Conservation (phyloP, 169 alveolate species). For the Besnoitia besnoiti region DNA sequence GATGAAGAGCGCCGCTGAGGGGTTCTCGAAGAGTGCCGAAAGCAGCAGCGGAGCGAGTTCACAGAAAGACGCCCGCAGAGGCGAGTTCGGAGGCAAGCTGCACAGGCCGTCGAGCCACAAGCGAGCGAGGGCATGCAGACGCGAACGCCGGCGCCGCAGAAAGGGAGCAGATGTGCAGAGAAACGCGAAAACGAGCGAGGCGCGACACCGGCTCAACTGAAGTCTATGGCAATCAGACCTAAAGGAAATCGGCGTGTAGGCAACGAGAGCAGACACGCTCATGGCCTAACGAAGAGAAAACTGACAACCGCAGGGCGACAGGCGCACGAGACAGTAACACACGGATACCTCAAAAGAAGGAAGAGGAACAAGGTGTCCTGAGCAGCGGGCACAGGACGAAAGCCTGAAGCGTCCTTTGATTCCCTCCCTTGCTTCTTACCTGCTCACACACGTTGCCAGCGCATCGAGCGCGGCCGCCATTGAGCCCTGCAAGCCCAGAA, state of each 20-base stretch:
- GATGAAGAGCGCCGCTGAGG: conserved; percentile 11
- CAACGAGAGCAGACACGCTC: too few relatives aligned
- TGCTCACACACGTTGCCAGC: neutral
- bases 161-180: too few relatives aligned
- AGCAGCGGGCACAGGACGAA: neutral
- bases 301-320: too few relatives aligned
- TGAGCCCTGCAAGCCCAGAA: neutral
- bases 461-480: neutral
- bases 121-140: too few relatives aligned
- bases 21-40: neutral
- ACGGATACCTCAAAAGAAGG: neutral
- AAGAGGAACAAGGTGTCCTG: too few relatives aligned
- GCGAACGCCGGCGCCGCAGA: too few relatives aligned
- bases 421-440: neutral
- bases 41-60: neutral
- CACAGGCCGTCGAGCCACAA: too few relatives aligned
- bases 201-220: too few relatives aligned
- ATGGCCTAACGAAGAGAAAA: too few relatives aligned
- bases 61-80: neutral
- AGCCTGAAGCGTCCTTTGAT: neutral
- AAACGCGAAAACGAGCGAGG: too few relatives aligned
- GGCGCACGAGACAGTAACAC: neutral
- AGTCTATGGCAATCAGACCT: too few relatives aligned
- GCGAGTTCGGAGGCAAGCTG: neutral
- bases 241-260: too few relatives aligned